phyloP scores from a whole-genome alignment of 1,139 yeast species.

The Taphrina sp. region DNA sequence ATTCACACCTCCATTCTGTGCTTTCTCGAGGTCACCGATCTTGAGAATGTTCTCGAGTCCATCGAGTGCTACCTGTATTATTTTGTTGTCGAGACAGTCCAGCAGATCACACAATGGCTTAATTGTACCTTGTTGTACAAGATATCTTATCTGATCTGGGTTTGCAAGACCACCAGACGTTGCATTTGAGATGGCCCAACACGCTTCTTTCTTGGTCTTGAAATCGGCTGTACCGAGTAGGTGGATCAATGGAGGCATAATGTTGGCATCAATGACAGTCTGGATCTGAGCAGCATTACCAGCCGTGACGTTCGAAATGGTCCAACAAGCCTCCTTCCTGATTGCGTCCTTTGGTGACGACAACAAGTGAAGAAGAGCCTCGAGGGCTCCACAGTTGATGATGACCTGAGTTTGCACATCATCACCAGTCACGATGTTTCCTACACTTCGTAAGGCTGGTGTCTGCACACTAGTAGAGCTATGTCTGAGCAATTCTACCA shows the following conservation, averaged over 20 bases:
- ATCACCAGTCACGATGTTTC: constrained; percentile 96
- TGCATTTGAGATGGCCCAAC: constrained; percentile 99
- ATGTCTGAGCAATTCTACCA: constrained; percentile 74
- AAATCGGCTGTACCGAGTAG: constrained; percentile 80
- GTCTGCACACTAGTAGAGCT: constrained; percentile 87
- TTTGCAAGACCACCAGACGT: constrained; percentile 89
- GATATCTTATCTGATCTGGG: constrained; percentile 90
- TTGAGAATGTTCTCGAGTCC: constrained; percentile 90
- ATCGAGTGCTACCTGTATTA: constrained; percentile 91
- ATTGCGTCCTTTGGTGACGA: constrained; percentile 86
- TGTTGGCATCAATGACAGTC: constrained; percentile 90
- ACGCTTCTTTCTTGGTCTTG: constrained; percentile 95
- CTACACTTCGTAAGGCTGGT: constrained; percentile 95
- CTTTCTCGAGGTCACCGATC: constrained; percentile 91
- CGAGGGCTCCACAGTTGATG: constrained; percentile 86
- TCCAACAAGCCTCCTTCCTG: constrained; percentile 98
- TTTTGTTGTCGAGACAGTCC: constrained; percentile 82
- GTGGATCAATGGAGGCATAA: constrained; percentile 88
- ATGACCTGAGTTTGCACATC: constrained; percentile 94
- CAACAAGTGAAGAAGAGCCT: constrained; percentile 77
- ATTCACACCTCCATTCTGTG: constrained; percentile 68
- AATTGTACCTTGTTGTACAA: constrained; percentile 93
- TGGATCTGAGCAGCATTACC: constrained; percentile 95
- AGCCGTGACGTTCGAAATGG: constrained; percentile 94
- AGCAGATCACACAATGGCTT: constrained; percentile 94